Evolutionary conservation across 768 basidiomycete species (phyloP).

Genomic region (Sarcodon sp.): DNA sequence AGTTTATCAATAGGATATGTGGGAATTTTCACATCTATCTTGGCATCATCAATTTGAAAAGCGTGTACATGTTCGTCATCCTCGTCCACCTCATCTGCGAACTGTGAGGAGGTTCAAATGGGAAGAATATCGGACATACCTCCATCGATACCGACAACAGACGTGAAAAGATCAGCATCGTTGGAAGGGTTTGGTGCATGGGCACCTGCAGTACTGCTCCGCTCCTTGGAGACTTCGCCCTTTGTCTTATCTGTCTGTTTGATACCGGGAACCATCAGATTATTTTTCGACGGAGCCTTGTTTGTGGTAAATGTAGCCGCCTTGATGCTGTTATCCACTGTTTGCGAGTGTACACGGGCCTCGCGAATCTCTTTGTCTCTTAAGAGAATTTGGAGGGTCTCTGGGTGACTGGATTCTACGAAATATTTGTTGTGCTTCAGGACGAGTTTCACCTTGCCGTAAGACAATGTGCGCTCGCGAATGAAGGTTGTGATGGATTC

Average conservation of each 20-base stretch:
- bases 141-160: slow-evolving; percentile 89
- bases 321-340: slow-evolving; percentile 63
- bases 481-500: slow-evolving; percentile 79
- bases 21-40: slow-evolving; percentile 64
- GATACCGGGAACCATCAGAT: slow-evolving; percentile 78
- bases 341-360: slow-evolving; percentile 62
- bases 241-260: slow-evolving; percentile 62
- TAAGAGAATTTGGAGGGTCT: slow-evolving; percentile 77
- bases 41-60: slow-evolving; percentile 88
- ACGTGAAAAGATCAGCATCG: slow-evolving; percentile 81
- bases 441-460: slow-evolving; percentile 97
- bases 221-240: slow-evolving; percentile 33
- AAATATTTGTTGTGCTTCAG: slow-evolving; percentile 97
- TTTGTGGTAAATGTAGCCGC: slow-evolving; percentile 66
- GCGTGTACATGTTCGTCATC: slow-evolving; percentile 97
- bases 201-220: slow-evolving; percentile 12
- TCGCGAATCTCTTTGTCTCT: slow-evolving; percentile 80
- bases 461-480: slow-evolving; percentile 86
- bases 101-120: background rate
- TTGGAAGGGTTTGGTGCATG: slow-evolving; percentile 15
- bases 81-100: slow-evolving; percentile 86
- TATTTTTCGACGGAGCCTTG: slow-evolving; percentile 75
- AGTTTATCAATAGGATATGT: background rate
- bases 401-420: slow-evolving; percentile 92
- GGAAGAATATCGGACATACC: slow-evolving; percentile 30